These are phyloP conservation scores for Vigna mungo DNA, from an alignment of 306 rosid genomes.

Conservation along the genomic window DNA sequence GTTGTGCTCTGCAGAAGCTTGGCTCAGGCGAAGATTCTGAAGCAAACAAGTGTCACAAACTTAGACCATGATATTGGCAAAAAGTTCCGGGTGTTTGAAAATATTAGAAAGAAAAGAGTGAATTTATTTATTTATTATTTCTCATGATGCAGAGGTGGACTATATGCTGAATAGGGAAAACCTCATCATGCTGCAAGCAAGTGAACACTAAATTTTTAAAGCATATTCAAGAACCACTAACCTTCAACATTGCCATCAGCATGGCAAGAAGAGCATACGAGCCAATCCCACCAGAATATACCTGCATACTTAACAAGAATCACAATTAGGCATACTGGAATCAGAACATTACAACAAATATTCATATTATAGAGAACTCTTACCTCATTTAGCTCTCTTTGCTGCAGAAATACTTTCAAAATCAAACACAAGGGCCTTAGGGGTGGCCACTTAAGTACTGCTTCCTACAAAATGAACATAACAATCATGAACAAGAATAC, in stretches of 20 bases:
- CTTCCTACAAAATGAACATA: slow-evolving; percentile 65
- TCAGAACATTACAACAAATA: slow-evolving; percentile 22
- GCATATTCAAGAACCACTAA: slow-evolving; percentile 50
- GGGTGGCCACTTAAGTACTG: slow-evolving; percentile 76
- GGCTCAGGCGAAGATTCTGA: slow-evolving; percentile 64
- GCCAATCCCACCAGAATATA: slow-evolving; percentile 96
- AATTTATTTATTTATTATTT: not conserved
- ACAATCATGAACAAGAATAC: slow-evolving; percentile 38
- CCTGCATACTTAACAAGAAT: slow-evolving; percentile 65
- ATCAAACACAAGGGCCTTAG: slow-evolving; percentile 89
- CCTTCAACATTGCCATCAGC: slow-evolving; percentile 95
- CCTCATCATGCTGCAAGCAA: slow-evolving; percentile 21
- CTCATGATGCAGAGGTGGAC: slow-evolving; percentile 7
- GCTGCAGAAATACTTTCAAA: slow-evolving; percentile 91
- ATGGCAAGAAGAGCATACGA: slow-evolving; percentile 94
- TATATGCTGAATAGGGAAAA: slow-evolving; percentile 17
- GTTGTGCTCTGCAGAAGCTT: slow-evolving; percentile 65
- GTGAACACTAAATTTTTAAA: slow-evolving; percentile 8
- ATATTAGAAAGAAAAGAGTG: slow-evolving; percentile 6
- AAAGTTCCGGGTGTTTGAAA: slow-evolving; percentile 4
- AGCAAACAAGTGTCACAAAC: slow-evolving; percentile 36
- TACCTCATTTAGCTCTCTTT: slow-evolving; percentile 97
- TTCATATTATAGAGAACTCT: slow-evolving; percentile 30
- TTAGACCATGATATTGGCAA: slow-evolving; percentile 28
- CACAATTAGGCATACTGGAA: slow-evolving; percentile 44